Evolutionary conservation across 139 green algal genomes (phyloP).

Genomic region (Desmodesmus armatus): DNA sequence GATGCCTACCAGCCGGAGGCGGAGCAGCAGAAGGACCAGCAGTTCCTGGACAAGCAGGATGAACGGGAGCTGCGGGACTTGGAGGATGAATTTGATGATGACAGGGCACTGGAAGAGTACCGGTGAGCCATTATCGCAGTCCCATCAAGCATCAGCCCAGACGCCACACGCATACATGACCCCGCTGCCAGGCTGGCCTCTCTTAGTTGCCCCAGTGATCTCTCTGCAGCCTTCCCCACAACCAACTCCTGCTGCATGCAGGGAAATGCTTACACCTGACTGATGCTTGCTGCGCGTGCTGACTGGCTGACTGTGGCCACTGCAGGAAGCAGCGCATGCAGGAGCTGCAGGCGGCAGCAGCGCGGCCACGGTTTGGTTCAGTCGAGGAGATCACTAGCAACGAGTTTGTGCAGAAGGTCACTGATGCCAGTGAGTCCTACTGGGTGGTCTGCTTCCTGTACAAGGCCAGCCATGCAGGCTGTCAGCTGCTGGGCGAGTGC

Average conservation of each 20-base stretch:
- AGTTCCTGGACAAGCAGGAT: slow-evolving; percentile 64
- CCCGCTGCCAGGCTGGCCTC: too few relatives aligned
- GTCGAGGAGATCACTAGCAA: slow-evolving; percentile 73
- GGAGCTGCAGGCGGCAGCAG: slow-evolving; percentile 69
- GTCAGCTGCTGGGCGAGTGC: slow-evolving; percentile 72
- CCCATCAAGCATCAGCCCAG: too few relatives aligned
- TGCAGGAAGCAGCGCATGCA: slow-evolving; percentile 76
- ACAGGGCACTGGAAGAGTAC: slow-evolving; percentile 82
- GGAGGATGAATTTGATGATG: slow-evolving; percentile 86
- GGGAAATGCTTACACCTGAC: too few relatives aligned
- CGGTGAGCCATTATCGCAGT: slow-evolving; percentile 61
- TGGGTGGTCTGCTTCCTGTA: slow-evolving; percentile 91
- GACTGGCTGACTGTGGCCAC: background rate
- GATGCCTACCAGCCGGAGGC: slow-evolving; percentile 66
- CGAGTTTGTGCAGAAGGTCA: slow-evolving; percentile 89
- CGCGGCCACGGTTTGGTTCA: slow-evolving; percentile 67
- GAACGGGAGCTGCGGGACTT: slow-evolving; percentile 72
- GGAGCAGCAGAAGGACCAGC: slow-evolving; percentile 52
- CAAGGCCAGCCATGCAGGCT: slow-evolving; percentile 80
- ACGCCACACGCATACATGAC: too few relatives aligned
- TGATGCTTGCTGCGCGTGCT: too few relatives aligned
- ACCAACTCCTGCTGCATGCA: background rate
- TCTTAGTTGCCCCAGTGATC: background rate
- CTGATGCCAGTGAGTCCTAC: slow-evolving; percentile 71
- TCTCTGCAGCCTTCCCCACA: background rate